Percentiles rank a stretch among this genome's conserved stretches.
phyloP scores from a whole-genome alignment of 257 asterid species.

The Solanum etuberosum region DNA sequence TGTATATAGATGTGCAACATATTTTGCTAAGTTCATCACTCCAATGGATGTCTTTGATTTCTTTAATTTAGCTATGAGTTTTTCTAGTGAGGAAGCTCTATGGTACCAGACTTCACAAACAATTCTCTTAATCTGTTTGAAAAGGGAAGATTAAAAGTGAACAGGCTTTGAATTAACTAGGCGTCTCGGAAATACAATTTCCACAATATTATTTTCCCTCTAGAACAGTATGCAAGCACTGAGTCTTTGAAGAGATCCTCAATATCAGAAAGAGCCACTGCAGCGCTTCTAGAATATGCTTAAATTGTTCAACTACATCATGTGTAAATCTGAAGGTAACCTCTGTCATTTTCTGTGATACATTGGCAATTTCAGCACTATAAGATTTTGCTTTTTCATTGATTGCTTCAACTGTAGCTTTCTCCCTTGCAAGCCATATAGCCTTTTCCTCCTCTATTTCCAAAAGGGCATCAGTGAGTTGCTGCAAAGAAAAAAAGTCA shows the following conservation, averaged over 20 bases:
- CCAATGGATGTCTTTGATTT: not conserved
- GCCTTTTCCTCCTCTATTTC: slow-evolving; percentile 89
- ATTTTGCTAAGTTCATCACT: not conserved
- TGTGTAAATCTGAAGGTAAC: slow-evolving; percentile 25
- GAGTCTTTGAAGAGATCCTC: not conserved
- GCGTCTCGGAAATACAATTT: not conserved
- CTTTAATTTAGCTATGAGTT: not conserved
- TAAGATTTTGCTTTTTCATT: slow-evolving; percentile 38
- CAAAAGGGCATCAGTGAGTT: slow-evolving; percentile 87
- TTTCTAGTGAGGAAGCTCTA: not conserved
- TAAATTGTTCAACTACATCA: not conserved
- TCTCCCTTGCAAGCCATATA: slow-evolving; percentile 85
- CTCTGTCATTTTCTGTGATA: slow-evolving; percentile 49
- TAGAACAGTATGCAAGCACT: not conserved
- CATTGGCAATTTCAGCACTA: slow-evolving; percentile 35
- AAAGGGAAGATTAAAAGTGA: not conserved
- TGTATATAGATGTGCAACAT: not conserved
- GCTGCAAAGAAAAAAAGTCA: slow-evolving; percentile 28
- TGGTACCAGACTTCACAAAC: not conserved
- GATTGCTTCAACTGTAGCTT: slow-evolving; percentile 62
- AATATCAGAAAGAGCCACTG: not conserved
- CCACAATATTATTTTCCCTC: not conserved
- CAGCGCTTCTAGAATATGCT: not conserved
- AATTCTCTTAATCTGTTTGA: not conserved
- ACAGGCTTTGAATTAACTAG: not conserved